Percentiles rank a stretch among this genome's conserved stretches.
These are phyloP conservation scores for Peribolospora kevripleyi DNA, from an alignment of 768 basidiomycete species.

Conservation along the genomic window DNA sequence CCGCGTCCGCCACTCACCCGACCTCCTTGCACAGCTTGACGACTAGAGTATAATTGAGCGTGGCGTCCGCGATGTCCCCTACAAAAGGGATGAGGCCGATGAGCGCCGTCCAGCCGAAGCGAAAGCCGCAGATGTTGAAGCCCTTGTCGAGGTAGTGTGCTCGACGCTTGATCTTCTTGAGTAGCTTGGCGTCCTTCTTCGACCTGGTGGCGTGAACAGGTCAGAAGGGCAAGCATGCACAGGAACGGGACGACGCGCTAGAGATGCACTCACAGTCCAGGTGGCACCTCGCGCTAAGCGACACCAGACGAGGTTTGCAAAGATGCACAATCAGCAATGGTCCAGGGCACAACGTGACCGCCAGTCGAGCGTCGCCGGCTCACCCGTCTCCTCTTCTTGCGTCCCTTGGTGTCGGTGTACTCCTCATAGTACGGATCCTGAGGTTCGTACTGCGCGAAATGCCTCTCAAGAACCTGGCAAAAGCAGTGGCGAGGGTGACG, in stretches of 20 bases:
- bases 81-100: conserved; percentile 3
- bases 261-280: conserved; percentile 52
- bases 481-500: too few relatives aligned
- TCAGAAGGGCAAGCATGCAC: background rate
- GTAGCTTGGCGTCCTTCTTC: conserved; percentile 8
- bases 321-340: too few relatives aligned
- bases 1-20: conserved; percentile 26
- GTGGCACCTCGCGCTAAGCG: conserved; percentile 38
- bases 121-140: conserved; percentile 49
- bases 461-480: too few relatives aligned
- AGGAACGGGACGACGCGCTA: conserved; percentile 31
- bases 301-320: background rate
- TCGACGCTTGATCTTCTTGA: conserved; percentile 35
- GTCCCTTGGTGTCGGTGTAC: background rate
- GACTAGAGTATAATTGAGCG: conserved; percentile 50
- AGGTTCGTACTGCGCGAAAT: too few relatives aligned
- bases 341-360: too few relatives aligned
- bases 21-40: conserved; percentile 50
- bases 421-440: background rate
- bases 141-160: conserved; percentile 51
- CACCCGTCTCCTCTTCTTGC: background rate
- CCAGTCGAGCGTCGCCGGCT: too few relatives aligned
- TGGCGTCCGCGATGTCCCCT: conserved; percentile 24
- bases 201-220: background rate
- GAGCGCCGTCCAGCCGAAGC: conserved; percentile 31